A percentile compares a stretch with the other conserved stretches of the same genome.
Conservation (phyloP, 2,329 filamentous ascomycete genomes). For the Pseudogymnoascus sp. region DNA sequence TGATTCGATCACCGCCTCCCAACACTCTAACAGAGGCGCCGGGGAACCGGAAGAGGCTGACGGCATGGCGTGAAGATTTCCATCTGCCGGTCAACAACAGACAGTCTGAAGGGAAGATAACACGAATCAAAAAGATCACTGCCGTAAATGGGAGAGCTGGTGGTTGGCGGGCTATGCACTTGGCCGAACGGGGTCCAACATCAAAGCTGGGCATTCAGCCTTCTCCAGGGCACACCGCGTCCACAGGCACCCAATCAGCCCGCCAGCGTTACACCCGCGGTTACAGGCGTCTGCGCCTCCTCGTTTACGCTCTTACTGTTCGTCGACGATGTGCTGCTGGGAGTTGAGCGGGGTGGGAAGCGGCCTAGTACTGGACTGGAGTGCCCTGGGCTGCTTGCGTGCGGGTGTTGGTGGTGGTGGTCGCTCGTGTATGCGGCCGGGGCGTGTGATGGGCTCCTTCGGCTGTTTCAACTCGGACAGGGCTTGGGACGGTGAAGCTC, state of each 20-base stretch:
- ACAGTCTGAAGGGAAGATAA: not conserved
- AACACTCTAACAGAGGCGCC: not conserved
- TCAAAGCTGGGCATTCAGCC: not conserved
- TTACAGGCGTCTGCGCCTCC: slow-evolving; percentile 6
- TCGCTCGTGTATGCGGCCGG: slow-evolving; percentile 1
- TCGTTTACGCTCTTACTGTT: not conserved
- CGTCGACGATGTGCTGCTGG: not conserved
- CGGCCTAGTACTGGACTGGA: not conserved
- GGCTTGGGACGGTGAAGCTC: not conserved
- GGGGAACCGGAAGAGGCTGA: not conserved
- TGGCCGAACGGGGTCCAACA: not conserved
- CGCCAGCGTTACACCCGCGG: not conserved
- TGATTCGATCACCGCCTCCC: not conserved
- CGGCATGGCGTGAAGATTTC: not conserved
- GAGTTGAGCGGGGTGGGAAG: not conserved
- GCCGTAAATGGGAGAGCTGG: not conserved
- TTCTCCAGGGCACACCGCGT: slow-evolving; percentile 2
- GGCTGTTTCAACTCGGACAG: not conserved
- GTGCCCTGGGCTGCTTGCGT: not conserved
- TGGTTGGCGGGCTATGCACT: not conserved
- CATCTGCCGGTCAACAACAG: not conserved
- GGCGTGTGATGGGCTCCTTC: slow-evolving; percentile 1
- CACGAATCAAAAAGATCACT: not conserved
- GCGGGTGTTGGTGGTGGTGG: not conserved
- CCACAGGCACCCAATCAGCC: slow-evolving; percentile 2